Conservation (phyloP, 2,329 filamentous ascomycete genomes). For the Metarhizium brunneum region DNA sequence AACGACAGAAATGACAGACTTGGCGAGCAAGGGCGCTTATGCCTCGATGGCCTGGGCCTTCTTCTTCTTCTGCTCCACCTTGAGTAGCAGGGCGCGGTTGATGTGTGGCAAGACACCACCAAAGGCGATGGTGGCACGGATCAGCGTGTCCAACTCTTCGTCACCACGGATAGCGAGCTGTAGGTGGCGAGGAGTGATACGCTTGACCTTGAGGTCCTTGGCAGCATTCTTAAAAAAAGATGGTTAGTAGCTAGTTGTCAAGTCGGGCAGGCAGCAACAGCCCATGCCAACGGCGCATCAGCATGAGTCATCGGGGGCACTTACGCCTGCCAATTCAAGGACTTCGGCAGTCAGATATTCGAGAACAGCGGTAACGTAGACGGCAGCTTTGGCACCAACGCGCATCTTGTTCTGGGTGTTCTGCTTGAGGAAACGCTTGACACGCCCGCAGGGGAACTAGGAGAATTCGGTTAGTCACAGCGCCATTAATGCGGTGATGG, state of each 20-base stretch:
- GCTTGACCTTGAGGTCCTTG: slow-evolving; percentile 99
- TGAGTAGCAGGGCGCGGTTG: slow-evolving; percentile 90
- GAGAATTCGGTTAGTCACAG: neutral
- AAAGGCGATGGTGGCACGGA: slow-evolving; percentile 94
- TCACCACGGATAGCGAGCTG: slow-evolving; percentile 97
- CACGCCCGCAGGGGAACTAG: slow-evolving; percentile 97
- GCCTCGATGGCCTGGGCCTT: slow-evolving; percentile 51
- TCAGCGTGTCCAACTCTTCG: slow-evolving; percentile 95
- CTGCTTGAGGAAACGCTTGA: slow-evolving; percentile 99
- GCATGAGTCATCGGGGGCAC: slow-evolving; percentile 22
- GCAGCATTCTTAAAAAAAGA: slow-evolving; percentile 66
- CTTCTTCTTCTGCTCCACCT: slow-evolving; percentile 99
- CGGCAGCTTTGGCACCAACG: slow-evolving; percentile 95
- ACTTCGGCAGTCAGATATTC: slow-evolving; percentile 98
- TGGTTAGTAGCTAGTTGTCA: neutral
- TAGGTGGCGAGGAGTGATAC: slow-evolving; percentile 94
- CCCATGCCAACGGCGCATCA: neutral
- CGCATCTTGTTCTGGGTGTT: slow-evolving; percentile 99
- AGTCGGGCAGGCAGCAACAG: neutral
- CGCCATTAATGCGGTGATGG: neutral
- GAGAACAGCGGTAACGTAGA: slow-evolving; percentile 95
- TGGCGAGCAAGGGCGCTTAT: slow-evolving; percentile 16
- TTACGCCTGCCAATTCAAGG: slow-evolving; percentile 84
- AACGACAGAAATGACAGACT: slow-evolving; percentile 2
- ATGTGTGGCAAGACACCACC: slow-evolving; percentile 98